Evolutionary conservation across 2,329 filamentous ascomycete genomes (phyloP).

Genomic region (Zelopaecilomyces penicillatus): DNA sequence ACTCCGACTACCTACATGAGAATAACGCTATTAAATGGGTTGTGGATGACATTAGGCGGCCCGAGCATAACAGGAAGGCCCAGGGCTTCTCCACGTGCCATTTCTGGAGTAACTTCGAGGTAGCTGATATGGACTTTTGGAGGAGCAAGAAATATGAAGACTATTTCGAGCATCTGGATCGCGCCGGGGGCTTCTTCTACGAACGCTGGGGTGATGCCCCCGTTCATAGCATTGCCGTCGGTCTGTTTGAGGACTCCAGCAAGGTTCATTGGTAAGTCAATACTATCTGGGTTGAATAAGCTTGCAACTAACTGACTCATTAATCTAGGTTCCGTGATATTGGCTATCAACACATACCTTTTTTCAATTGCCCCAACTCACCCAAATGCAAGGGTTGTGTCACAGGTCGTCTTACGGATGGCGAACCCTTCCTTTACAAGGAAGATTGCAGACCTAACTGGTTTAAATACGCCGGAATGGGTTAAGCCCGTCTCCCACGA

Average conservation of each 20-base stretch:
- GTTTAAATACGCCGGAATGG: conserved; percentile 90
- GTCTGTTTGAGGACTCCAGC: conserved; percentile 80
- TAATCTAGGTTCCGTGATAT: conserved; percentile 91
- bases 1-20: conserved; percentile 70
- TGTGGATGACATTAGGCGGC: conserved; percentile 66
- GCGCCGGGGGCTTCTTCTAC: conserved; percentile 95
- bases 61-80: conserved; percentile 70
- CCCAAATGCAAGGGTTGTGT: conserved; percentile 85
- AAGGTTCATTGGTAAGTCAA: conserved; percentile 80
- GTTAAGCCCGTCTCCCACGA: conserved; percentile 33
- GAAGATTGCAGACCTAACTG: conserved; percentile 95
- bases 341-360: conserved; percentile 95
- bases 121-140: conserved; percentile 90
- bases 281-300: background rate
- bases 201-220: conserved; percentile 98
- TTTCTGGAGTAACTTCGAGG: conserved; percentile 99
- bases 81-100: conserved; percentile 97
- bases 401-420: conserved; percentile 82
- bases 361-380: conserved; percentile 97
- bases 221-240: conserved; percentile 88
- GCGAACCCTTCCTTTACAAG: conserved; percentile 72
- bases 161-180: conserved; percentile 96
- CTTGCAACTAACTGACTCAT: conserved; percentile 5
- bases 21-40: conserved; percentile 88
- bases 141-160: conserved; percentile 82